phyloP scores from a whole-genome alignment of 495 filamentous ascomycete genomes.

The Amniculicola lignicola region DNA sequence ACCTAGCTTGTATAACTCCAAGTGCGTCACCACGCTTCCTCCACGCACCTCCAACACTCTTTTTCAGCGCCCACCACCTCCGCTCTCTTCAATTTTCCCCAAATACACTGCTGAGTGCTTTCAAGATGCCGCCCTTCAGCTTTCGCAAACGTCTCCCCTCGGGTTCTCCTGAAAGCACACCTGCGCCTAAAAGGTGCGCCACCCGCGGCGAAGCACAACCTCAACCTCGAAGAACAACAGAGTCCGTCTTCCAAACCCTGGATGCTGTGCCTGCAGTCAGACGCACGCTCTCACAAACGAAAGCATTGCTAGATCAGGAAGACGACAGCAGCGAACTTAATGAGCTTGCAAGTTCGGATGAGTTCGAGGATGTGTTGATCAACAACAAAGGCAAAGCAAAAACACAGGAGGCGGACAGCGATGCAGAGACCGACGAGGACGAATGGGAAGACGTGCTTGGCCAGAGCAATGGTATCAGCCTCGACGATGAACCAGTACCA shows the following conservation, averaged over 20 bases:
- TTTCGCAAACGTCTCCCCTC: neutral
- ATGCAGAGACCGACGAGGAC: slow-evolving; percentile 58
- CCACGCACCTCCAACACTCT: too few relatives aligned
- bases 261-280: slow-evolving; percentile 54
- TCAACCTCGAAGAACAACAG: slow-evolving; percentile 13
- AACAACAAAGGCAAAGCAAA: slow-evolving; percentile 13
- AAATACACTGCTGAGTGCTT: neutral
- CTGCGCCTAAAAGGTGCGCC: neutral
- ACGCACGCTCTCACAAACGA: slow-evolving; percentile 51
- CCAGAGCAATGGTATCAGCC: slow-evolving; percentile 36
- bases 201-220: neutral
- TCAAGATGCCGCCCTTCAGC: neutral
- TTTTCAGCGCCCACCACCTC: too few relatives aligned
- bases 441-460: slow-evolving; percentile 81
- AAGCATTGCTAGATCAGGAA: slow-evolving; percentile 47
- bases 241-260: slow-evolving; percentile 59
- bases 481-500: slow-evolving; percentile 21
- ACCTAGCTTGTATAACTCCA: too few relatives aligned
- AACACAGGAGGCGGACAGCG: slow-evolving; percentile 39
- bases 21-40: too few relatives aligned
- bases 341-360: slow-evolving; percentile 50
- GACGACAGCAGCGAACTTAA: slow-evolving; percentile 64
- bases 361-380: slow-evolving; percentile 61
- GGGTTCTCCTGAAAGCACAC: neutral
- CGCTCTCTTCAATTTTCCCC: too few relatives aligned